Evolutionary conservation across 2,329 filamentous ascomycete genomes (phyloP).

Genomic region (Nigrograna mackinnonii): DNA sequence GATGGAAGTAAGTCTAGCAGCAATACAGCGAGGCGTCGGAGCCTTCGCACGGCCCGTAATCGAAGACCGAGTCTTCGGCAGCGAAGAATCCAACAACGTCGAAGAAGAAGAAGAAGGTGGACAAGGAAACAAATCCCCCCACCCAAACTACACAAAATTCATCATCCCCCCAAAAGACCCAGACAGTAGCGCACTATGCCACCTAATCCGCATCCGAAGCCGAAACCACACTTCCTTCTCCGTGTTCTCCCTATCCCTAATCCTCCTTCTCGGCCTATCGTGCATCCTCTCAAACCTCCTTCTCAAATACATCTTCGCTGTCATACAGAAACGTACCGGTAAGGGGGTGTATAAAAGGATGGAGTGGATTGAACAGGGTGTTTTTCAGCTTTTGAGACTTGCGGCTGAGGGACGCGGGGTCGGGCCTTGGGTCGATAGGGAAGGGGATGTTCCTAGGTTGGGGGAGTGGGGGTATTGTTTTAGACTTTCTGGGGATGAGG

Average conservation of each 20-base stretch:
- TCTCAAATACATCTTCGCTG: conserved; percentile 2
- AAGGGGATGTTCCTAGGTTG: conserved; percentile 8
- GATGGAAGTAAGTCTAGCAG: conserved; percentile 5
- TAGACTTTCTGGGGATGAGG: conserved; percentile 2
- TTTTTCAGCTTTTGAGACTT: conserved; percentile 12
- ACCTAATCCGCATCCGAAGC: neutral
- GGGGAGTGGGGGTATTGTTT: conserved; percentile 3
- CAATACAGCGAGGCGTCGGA: neutral
- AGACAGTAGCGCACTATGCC: neutral
- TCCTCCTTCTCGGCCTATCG: conserved; percentile 6
- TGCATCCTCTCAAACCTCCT: conserved; percentile 5
- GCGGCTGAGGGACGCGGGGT: conserved; percentile 10
- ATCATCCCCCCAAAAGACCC: neutral
- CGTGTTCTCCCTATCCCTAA: conserved; percentile 3
- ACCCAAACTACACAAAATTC: too few relatives aligned
- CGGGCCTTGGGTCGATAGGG: conserved; percentile 8
- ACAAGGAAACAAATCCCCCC: too few relatives aligned
- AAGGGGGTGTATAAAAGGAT: conserved; percentile 11
- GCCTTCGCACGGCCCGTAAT: neutral
- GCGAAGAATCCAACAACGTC: neutral
- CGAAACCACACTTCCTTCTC: neutral
- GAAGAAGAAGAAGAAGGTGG: conserved; percentile 1
- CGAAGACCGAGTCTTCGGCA: neutral
- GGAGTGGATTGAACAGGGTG: conserved; percentile 12
- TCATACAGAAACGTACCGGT: conserved; percentile 6